Base-by-base conservation (phyloP, 164 flowering plant species). In the Berberis vulgaris region DNA sequence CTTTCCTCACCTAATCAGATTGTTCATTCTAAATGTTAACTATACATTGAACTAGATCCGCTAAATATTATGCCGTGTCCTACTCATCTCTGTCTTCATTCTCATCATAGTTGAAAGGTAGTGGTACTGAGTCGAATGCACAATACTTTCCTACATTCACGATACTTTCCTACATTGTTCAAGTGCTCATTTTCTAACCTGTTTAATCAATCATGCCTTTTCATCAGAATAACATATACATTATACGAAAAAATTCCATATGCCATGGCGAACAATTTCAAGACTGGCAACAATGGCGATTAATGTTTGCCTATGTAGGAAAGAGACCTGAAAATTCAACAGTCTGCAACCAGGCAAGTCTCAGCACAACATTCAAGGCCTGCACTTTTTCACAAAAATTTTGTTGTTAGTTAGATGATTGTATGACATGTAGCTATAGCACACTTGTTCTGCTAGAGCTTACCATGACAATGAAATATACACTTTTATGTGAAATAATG, bases 171-270 rank as follows among this genome's bases (percentile, higher is more conserved):
- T 2, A 84, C 88, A 59, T 88, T 86, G 76, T 82, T 86, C 77
- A 83, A 70, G 64, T 86, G 95, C 67, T 88, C 95, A 62, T 88
- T 86, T 65, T 88, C 95, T 81, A 88, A 63, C 71, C 90, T 84
- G 80, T 54, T 10, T 50, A 62, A 41, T 42, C 13, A 50, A 65
- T 58, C 1, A 41, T 57, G 10, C 4, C n/a, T 56, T 3, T 26
- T 52, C 54, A 52, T 52, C 54, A 52, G 11, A 7, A 52, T 7
- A 11, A 11, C 54, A 11, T 52, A 52, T 3, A 6, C 26, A 26
- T 26, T 26, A 26, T 26, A 26, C 26, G 26, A 89, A 89, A 73
- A 89, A 86, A 64, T 83, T 89, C 93, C 93, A 89, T 0, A 89
- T 69, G 59, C 92, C 93, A 13, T 93, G 87, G 42, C 92, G 86